Evolutionary conservation across 768 basidiomycete genomes (phyloP), one percentile per base, ranked within the genome.

Genomic region (Termitomyces sp.): DNA sequence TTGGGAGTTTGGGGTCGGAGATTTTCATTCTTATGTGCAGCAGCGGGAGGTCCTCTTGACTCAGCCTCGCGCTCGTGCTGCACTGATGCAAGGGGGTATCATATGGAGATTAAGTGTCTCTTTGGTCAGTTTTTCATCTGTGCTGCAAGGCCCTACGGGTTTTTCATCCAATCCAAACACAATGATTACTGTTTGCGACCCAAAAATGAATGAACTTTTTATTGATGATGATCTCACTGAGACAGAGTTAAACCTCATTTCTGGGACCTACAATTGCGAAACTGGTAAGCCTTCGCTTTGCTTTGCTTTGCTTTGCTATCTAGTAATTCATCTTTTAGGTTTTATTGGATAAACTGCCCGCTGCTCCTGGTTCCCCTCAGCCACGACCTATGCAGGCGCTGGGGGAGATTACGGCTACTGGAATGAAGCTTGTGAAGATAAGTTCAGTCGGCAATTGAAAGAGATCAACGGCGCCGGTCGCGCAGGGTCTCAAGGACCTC

Each of bases 221-320:
- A 59, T 62, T 2, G 66, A 68, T 44, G 62, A 67, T 46, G 20
- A 20, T 3, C 51, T 68, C 10, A 50, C 62, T 13, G 44, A 58
- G 2, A 55, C 52, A n/a, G 63, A 63, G 16, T 5, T 41, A 5
- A 23, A 13, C 33, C 33, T 50, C 30, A n/a, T 50, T 12, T 33
- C 30, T 33, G 30, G 30, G 18, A 9, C n/a, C 49, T 50, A 50
- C 10, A 4, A 2, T 20, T 50, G 32, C 7, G 4, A 7, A n/a
- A 33, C 49, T 12, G 4, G 49, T 50, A 50, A 20, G 49, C 13
- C 46, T 9, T 49, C n/a, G n/a, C n/a, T n/a, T n/a, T n/a, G n/a
- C n/a, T n/a, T n/a, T 10, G 10, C 18, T 20, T 35, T 12, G 35
- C 8, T 49, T 49, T 49, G 1, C 48, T 49, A 49, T n/a, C 8